These are phyloP conservation scores for Luffa aegyptiaca DNA, from an alignment of 306 rosid genomes.

Conservation along the genomic window DNA sequence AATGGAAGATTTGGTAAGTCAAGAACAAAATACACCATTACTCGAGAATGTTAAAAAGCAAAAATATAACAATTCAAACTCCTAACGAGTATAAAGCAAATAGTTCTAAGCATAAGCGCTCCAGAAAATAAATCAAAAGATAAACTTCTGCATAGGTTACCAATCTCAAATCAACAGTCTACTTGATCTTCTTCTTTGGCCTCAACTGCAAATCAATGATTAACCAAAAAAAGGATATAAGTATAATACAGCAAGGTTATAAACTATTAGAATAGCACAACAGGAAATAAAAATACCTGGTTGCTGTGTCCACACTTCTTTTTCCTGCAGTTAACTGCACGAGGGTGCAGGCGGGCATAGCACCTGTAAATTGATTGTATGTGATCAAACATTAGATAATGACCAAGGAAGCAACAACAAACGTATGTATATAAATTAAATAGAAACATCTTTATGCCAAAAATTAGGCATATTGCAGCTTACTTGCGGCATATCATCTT, in stretches of 20 bases:
- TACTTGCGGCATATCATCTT: constrained; percentile 98
- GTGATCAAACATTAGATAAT: neutral
- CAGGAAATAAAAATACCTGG: constrained; percentile 38
- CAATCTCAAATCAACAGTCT: constrained; percentile 18
- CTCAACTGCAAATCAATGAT: constrained; percentile 59
- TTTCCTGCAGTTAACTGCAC: constrained; percentile 99
- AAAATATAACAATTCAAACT: constrained; percentile 5
- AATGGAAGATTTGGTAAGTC: neutral
- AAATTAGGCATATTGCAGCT: constrained; percentile 5
- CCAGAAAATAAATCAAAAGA: constrained; percentile 17
- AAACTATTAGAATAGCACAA: neutral
- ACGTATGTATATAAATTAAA: neutral
- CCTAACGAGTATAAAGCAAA: constrained; percentile 6
- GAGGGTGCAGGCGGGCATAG: constrained; percentile 91
- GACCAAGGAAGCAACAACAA: neutral
- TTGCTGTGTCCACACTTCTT: constrained; percentile 99
- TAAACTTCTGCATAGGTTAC: neutral
- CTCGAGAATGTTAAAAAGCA: neutral
- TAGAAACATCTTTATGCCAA: neutral
- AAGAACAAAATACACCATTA: neutral
- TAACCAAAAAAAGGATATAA: neutral
- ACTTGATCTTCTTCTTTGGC: constrained; percentile 99
- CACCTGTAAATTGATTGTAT: constrained; percentile 33
- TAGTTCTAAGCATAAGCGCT: neutral
- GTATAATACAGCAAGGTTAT: neutral